Percentiles rank a stretch among this genome's conserved stretches.
These are phyloP conservation scores for Rhodotorula babjevae DNA, from an alignment of 768 basidiomycete genomes.

Conservation along the genomic window DNA sequence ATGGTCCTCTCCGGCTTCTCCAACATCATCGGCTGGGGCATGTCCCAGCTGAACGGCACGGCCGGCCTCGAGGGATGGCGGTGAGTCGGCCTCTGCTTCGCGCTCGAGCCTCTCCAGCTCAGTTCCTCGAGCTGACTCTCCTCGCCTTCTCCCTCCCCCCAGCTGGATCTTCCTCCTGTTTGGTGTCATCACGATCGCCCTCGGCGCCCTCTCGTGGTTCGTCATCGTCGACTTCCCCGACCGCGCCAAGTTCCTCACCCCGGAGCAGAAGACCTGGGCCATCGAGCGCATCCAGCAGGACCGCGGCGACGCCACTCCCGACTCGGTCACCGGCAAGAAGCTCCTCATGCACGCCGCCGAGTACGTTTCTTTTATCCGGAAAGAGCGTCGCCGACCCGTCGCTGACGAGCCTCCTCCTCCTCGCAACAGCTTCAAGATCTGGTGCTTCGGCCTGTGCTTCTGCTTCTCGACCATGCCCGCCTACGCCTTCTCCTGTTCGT, in stretches of 20 bases:
- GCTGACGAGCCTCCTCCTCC: background rate
- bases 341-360: conserved; percentile 36
- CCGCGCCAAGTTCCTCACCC: conserved; percentile 43
- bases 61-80: conserved; percentile 42
- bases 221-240: conserved; percentile 46
- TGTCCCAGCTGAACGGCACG: conserved; percentile 21
- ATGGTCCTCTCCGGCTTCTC: conserved; percentile 46
- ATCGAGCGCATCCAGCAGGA: conserved; percentile 43
- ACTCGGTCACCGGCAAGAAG: conserved; percentile 36
- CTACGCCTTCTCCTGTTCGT: conserved; percentile 28
- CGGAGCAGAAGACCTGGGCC: conserved; percentile 40
- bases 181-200: conserved; percentile 38
- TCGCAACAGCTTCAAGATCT: conserved; percentile 39
- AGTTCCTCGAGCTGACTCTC: too few species aligned
- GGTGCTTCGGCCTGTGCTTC: conserved; percentile 44
- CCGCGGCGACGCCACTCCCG: conserved; percentile 44
- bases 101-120: too few species aligned
- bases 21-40: conserved; percentile 25
- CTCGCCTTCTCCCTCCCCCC: background rate
- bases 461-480: conserved; percentile 34
- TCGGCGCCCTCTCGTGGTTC: conserved; percentile 41
- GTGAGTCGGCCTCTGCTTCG: conserved; percentile 36
- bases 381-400: background rate
- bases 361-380: background rate
- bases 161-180: conserved; percentile 2